Evolutionary conservation across 352 stramenopile genomes (phyloP), one percentile per base, ranked within the genome.

Genomic region (Globisporangium splendens): DNA sequence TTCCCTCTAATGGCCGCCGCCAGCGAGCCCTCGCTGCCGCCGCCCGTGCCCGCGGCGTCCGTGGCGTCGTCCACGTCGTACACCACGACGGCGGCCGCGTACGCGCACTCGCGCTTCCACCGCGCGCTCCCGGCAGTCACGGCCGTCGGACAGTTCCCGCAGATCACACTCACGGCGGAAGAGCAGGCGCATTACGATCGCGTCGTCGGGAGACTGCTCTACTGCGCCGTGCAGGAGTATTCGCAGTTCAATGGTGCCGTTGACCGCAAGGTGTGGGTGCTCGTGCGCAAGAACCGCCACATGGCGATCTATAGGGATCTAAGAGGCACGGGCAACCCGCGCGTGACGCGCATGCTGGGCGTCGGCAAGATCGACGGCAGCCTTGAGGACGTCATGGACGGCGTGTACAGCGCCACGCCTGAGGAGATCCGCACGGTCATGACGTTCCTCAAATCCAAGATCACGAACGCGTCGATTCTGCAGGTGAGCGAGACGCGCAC

Each of bases 361-460:
- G 62, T 68, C 35, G 71, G 70, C 41, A 39, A 68, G 8, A 68
- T 83, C 52, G 28, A 63, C 15, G 73, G 70, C 49, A 54, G 70
- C 22, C 61, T 82, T 57, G 68, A 63, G 59, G 80, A 91, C 61
- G 60, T 77, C 18, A 91, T 88, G 78, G 71, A 86, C 60, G 96
- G 91, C 61, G 98, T 98, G 57, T 98, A 97, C 71, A 98, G 94
- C 48, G 93, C 98, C 66, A 31, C 24, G 24, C 38, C 48, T 4
- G 48, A 53, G 5, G 48, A 53, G 48, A 72, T 83, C 64, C 71
- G 77, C 33, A 67, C 60, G 14, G 62, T 77, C 12, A 70, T 66
- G 54, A 75, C 71, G 42, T 61, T 68, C 31, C 62, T 83, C 57
- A 69, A 59, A 14, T 65, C 69, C 10, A 58, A 63, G 33, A 53